Evolutionary conservation across 2,329 filamentous ascomycete species (phyloP), one percentile per base, ranked within the genome.

Genomic region (Colletotrichum sp.): DNA sequence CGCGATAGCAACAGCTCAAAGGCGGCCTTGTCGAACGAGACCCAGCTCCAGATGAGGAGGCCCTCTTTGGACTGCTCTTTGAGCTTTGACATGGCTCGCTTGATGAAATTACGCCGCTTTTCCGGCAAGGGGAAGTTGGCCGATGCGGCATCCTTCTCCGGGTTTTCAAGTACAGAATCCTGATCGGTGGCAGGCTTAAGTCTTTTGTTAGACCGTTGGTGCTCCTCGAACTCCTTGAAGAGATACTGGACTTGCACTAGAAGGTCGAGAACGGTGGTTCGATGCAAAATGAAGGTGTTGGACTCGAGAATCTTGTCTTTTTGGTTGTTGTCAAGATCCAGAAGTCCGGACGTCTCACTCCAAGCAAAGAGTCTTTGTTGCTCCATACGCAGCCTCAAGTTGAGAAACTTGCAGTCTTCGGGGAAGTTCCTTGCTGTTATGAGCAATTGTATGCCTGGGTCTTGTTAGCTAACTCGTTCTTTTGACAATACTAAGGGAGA

Each of bases 311-410:
- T 81, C 74, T 84, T 88, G 44, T 84, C 81, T 60, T 84, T 80
- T 63, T 87, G 83, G 66, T 87, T 83, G 26, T 79, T 80, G 68
- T 87, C 86, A 15, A 88, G 80, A 72, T 88, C 87, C 15, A 89
- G 82, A 21, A 89, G 79, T 10, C 87, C 88, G 13, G 87, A 89
- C 4, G 87, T 86, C 78, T 89, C 87, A 77, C 86, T 88, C 87
- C 88, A 89, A 55, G 86, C 87, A 75, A 88, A 88, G 16, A 89
- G 83, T 28, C 88, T 83, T 77, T 89, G 87, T 80, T 89, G 87
- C 79, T 89, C 88, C 85, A 89, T 88, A 69, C 87, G 86, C 66
- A 89, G 79, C 66, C 88, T 84, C 78, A 89, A 79, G 76, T 88
- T 88, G 73, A 89, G 85, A 78, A 88, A 89, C 73, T 83, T 85